Evolutionary conservation across 495 filamentous ascomycete genomes (phyloP).

Genomic region (Neurospora terricola): DNA sequence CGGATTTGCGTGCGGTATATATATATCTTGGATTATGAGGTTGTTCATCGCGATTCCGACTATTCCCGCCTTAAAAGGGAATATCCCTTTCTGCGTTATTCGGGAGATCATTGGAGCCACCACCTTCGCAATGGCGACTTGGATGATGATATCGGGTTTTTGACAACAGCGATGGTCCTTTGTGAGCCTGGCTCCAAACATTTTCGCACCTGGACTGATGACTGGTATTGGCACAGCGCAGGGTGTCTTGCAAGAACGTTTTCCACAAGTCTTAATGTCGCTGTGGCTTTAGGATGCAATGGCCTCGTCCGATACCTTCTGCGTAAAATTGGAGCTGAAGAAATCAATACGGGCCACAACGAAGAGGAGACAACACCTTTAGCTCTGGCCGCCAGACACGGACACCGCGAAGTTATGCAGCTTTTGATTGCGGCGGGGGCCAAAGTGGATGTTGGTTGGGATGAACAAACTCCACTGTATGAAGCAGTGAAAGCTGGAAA

Average conservation of each 20-base stretch:
- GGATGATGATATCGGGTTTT: background rate
- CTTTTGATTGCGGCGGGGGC: background rate
- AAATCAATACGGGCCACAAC: background rate
- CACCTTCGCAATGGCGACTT: background rate
- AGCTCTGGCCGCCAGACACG: background rate
- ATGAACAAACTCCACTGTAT: background rate
- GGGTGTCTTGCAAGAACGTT: rapidly evolving
- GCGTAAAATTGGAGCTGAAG: background rate
- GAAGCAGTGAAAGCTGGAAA: rapidly evolving
- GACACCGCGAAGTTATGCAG: rapidly evolving
- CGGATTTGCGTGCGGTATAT: background rate
- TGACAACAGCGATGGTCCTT: background rate
- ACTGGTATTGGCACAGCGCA: rapidly evolving
- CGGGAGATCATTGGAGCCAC: background rate
- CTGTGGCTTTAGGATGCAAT: background rate
- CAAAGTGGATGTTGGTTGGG: too few relatives aligned
- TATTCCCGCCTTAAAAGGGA: background rate
- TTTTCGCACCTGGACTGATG: background rate
- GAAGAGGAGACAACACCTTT: rapidly evolving
- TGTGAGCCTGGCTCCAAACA: background rate
- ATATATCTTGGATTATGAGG: background rate
- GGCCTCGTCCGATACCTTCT: background rate
- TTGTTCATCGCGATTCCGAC: background rate
- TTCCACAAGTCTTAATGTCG: background rate
- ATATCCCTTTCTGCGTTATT: background rate